Evolutionary conservation across 805 yeast species (phyloP), one percentile per base, ranked within the genome.

Genomic region (Pichia ethanolica): DNA sequence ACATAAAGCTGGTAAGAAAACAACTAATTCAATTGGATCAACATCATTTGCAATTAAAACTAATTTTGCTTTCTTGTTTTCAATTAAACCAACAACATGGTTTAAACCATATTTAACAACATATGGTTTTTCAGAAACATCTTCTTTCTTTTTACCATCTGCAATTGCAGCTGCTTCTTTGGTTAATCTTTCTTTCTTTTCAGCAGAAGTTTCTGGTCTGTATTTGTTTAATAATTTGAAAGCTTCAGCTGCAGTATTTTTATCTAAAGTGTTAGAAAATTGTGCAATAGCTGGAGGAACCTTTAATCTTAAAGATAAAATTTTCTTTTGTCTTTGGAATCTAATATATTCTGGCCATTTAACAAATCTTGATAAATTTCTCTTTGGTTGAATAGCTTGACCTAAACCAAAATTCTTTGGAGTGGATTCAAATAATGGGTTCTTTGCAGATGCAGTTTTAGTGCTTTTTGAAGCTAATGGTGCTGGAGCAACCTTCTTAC

Each of bases 271-370:
- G 77, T 86, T 78, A 70, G 89, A 89, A 85, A 91, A 91, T 79
- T 91, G 99, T 60, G 98, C 82, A 71, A 91, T 83, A 60, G 98
- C 86, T 70, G 99, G 99, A 64, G 99, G 99, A 71, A 91, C 99
- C 86, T 93, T 91, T 71, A 91, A 82, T 85, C 99, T 90, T 75
- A 90, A 73, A 67, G 83, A 78, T 73, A 91, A 81, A 73, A 91
- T 86, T 83, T 91, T 91, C 86, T 85, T 93, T 79, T 93, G 98
- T 83, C 99, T 90, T 81, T 91, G 99, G 65, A 93, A 80, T 79
- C 96, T 88, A 64, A 91, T 95, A 73, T 91, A 89, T 77, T 86
- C 93, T 71, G 99, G 99, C 99, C 99, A 93, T 77, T 86, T 93
- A 71, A 91, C 98, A 73, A 87, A 90, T 77, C 98, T 89, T 56